Percentiles rank a stretch among this genome's conserved stretches.
Conservation (phyloP, 176 grass and related monocot genomes). For the Puya raimondii region DNA sequence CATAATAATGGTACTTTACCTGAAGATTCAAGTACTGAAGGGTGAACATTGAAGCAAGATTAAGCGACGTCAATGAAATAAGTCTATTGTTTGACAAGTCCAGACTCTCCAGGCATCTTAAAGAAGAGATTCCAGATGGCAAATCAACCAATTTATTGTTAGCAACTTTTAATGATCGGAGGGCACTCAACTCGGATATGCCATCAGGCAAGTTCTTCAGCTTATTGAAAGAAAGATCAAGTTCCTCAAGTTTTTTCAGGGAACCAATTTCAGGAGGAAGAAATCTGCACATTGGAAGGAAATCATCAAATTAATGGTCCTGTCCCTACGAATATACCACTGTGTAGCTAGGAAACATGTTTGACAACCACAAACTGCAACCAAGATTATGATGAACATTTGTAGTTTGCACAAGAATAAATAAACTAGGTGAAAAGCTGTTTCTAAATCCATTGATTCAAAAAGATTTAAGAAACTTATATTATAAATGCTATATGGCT, state of each 20-base stretch:
- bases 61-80: slow-evolving; percentile 61
- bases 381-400: background rate
- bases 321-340: background rate
- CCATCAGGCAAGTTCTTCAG: slow-evolving; percentile 80
- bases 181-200: slow-evolving; percentile 54
- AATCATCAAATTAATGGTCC: slow-evolving; percentile 13
- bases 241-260: slow-evolving; percentile 72
- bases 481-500: no score
- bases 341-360: background rate
- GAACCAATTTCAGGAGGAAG: slow-evolving; percentile 85
- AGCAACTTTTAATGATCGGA: slow-evolving; percentile 73
- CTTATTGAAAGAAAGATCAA: slow-evolving; percentile 98
- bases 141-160: slow-evolving; percentile 91
- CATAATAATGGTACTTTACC: slow-evolving; percentile 27
- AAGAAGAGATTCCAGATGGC: slow-evolving; percentile 60
- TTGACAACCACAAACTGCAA: background rate
- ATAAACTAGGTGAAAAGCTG: background rate
- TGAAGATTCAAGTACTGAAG: slow-evolving; percentile 90
- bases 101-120: slow-evolving; percentile 70
- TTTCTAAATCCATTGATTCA: background rate
- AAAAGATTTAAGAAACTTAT: background rate
- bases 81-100: slow-evolving; percentile 91
- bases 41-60: slow-evolving; percentile 63
- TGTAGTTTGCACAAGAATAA: background rate
- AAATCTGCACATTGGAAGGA: slow-evolving; percentile 45